phyloP scores from a whole-genome alignment of 2,329 filamentous ascomycete genomes.

The Ophiobolus disseminans region DNA sequence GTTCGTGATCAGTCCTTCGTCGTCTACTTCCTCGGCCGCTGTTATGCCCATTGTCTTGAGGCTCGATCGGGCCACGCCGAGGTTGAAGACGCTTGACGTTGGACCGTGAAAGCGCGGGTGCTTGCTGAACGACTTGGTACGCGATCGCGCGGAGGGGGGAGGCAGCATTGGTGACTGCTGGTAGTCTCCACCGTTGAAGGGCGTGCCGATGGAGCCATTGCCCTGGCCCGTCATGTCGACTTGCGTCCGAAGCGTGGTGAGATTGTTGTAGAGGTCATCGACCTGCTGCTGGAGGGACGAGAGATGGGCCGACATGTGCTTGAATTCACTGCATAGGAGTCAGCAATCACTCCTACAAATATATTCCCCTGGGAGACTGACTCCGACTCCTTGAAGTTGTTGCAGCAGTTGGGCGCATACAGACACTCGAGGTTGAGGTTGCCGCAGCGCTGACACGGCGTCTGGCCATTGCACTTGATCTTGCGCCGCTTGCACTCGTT shows the following conservation, averaged over 20 bases:
- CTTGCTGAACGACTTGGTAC: constrained; percentile 51
- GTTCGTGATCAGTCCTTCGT: constrained; percentile 63
- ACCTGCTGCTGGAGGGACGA: constrained; percentile 82
- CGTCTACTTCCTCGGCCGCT: constrained; percentile 65
- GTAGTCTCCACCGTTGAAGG: constrained; percentile 40
- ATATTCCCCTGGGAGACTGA: constrained; percentile 38
- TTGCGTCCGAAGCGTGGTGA: constrained; percentile 70
- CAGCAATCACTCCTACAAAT: constrained; percentile 4
- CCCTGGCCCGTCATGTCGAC: constrained; percentile 43
- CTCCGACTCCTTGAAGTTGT: constrained; percentile 89
- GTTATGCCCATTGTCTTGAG: constrained; percentile 89
- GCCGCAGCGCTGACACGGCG: constrained; percentile 69
- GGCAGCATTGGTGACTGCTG: constrained; percentile 42
- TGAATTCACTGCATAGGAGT: constrained; percentile 69
- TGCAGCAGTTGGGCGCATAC: constrained; percentile 74
- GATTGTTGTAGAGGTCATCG: constrained; percentile 73
- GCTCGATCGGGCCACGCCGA: constrained; percentile 86
- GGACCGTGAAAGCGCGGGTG: constrained; percentile 78
- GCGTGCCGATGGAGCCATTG: constrained; percentile 38
- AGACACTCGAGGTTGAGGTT: constrained; percentile 69
- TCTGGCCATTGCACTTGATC: constrained; percentile 73
- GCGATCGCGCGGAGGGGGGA: constrained; percentile 48
- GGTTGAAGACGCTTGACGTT: constrained; percentile 83
- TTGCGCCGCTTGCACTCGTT: constrained; percentile 72
- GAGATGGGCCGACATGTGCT: constrained; percentile 78